A percentile compares a stretch with the other conserved stretches of the same genome.
Evolutionary conservation across 2,329 filamentous ascomycete genomes (phyloP).

Genomic region (Incumbomyces delicatus): DNA sequence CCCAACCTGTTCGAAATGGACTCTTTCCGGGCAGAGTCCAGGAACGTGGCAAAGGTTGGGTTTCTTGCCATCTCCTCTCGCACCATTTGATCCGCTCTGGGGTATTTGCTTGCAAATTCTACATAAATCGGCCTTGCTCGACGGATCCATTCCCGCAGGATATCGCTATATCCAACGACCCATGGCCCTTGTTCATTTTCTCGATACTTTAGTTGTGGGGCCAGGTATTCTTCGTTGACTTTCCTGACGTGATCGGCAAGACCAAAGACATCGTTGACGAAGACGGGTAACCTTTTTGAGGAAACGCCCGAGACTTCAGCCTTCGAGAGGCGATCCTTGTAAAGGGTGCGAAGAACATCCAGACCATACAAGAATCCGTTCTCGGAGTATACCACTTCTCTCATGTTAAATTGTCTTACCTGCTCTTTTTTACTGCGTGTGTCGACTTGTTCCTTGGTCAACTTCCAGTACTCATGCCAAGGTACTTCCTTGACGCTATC

Average conservation of each 20-base stretch:
- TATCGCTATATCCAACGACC: constrained; percentile 87
- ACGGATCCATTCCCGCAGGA: constrained; percentile 96
- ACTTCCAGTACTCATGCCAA: constrained; percentile 80
- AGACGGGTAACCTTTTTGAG: constrained; percentile 66
- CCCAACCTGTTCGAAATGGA: constrained; percentile 72
- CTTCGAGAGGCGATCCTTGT: constrained; percentile 66
- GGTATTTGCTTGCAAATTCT: constrained; percentile 82
- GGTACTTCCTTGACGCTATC: constrained; percentile 41
- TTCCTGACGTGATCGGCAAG: constrained; percentile 79
- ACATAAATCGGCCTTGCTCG: constrained; percentile 84
- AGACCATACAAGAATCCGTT: constrained; percentile 84
- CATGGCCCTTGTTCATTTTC: constrained; percentile 95
- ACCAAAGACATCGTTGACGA: constrained; percentile 78
- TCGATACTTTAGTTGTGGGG: constrained; percentile 90
- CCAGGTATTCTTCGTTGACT: constrained; percentile 83
- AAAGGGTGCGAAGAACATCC: constrained; percentile 73
- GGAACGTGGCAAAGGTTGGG: constrained; percentile 72
- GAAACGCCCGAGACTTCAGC: constrained; percentile 72
- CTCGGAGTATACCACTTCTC: constrained; percentile 91
- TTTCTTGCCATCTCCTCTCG: constrained; percentile 79
- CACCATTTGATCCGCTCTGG: constrained; percentile 71
- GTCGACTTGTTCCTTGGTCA: constrained; percentile 68
- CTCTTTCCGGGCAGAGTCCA: constrained; percentile 70
- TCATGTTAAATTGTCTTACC: constrained; percentile 83
- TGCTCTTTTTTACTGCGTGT: constrained; percentile 73